Percentiles rank a stretch among this genome's conserved stretches.
These are phyloP conservation scores for Termitomyces sp. DNA, from an alignment of 768 basidiomycete species.

Conservation along the genomic window DNA sequence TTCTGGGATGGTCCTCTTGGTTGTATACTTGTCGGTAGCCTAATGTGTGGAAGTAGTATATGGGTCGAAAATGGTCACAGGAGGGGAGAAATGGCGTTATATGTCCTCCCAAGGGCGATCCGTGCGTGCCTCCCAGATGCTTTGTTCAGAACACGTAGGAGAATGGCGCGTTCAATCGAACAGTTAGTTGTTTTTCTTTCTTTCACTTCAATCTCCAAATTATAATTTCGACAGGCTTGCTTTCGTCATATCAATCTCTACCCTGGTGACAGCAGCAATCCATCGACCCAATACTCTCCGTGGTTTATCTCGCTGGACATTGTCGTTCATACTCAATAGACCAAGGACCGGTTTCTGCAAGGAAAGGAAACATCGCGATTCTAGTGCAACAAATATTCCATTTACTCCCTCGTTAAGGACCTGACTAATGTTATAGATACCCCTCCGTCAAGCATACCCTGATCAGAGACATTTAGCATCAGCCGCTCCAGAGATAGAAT, in stretches of 20 bases:
- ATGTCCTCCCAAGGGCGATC: conserved; percentile 69
- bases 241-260: conserved; percentile 60
- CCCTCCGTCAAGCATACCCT: conserved; percentile 3
- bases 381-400: conserved; percentile 9
- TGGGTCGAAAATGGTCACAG: conserved; percentile 70
- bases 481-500: conserved; percentile 76
- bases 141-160: conserved; percentile 42
- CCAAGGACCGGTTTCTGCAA: conserved; percentile 41
- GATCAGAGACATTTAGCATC: conserved; percentile 14
- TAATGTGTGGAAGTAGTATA: conserved; percentile 70
- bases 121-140: conserved; percentile 53
- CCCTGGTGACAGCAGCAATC: conserved; percentile 55
- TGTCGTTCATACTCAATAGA: conserved; percentile 61
- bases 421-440: background rate
- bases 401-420: background rate
- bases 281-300: conserved; percentile 63
- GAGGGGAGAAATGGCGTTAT: conserved; percentile 75
- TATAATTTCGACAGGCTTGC: conserved; percentile 33
- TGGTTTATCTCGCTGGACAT: conserved; percentile 68
- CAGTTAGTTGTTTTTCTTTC: conserved; percentile 33
- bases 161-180: conserved; percentile 40
- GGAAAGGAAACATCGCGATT: conserved; percentile 37
- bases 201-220: background rate
- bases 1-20: conserved; percentile 78
- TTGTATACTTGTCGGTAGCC: conserved; percentile 56